phyloP scores from a whole-genome alignment of 2,329 filamentous ascomycete genomes.

The Thyridium curvatum region DNA sequence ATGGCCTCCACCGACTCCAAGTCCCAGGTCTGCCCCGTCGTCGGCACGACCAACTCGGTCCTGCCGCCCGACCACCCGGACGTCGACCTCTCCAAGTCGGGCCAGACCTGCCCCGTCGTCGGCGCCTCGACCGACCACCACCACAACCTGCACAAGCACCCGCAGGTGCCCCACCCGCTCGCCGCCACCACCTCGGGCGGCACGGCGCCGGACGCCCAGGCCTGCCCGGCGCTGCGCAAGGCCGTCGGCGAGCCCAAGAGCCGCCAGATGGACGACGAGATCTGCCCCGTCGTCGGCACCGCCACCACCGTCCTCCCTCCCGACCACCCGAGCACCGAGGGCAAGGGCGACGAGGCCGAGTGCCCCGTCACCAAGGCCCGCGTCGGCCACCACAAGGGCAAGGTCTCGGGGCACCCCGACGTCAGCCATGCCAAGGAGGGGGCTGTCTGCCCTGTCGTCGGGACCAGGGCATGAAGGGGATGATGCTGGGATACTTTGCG shows the following conservation, averaged over 20 bases:
- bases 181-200: constrained; percentile 4
- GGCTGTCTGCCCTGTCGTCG: constrained; percentile 31
- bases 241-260: constrained; percentile 28
- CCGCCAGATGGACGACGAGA: constrained; percentile 32
- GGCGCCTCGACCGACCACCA: constrained; percentile 36
- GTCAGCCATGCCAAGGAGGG: constrained; percentile 19
- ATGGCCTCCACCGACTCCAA: background rate
- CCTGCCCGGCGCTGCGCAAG: constrained; percentile 27
- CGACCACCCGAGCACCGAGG: constrained; percentile 26
- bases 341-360: constrained; percentile 23
- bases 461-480: constrained; percentile 17
- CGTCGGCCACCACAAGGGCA: constrained; percentile 34
- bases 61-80: constrained; percentile 31
- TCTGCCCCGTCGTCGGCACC: constrained; percentile 34
- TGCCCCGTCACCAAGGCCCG: constrained; percentile 35
- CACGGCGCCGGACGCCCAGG: constrained; percentile 25
- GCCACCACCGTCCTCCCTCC: constrained; percentile 34
- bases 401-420: constrained; percentile 26
- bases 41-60: constrained; percentile 33
- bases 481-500: too few species aligned
- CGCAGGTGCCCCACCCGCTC: constrained; percentile 20
- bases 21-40: constrained; percentile 24
- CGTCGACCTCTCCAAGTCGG: constrained; percentile 31
- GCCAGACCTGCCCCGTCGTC: constrained; percentile 32
- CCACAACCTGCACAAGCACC: constrained; percentile 30